Percentiles rank a stretch among this genome's conserved stretches.
Evolutionary conservation across 148 eudicot genomes (phyloP).

Genomic region (Drosera capensis): DNA sequence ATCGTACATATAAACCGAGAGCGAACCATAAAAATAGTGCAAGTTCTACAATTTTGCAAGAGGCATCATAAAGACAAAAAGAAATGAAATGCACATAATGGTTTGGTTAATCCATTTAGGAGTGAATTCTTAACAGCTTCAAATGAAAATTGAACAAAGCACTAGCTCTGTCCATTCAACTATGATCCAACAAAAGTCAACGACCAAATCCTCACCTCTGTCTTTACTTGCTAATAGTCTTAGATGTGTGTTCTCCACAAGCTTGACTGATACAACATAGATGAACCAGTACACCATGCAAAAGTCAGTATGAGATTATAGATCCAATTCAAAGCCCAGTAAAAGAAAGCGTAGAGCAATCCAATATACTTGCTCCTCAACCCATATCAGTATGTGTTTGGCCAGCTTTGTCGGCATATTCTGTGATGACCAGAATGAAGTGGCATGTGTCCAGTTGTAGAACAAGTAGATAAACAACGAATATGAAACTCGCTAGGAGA

Average conservation of each 20-base stretch:
- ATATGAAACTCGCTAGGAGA: not conserved
- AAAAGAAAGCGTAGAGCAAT: conserved; percentile 73
- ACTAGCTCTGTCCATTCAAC: too few relatives aligned
- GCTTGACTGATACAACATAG: conserved; percentile 66
- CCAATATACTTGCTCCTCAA: conserved; percentile 97
- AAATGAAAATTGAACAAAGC: too few relatives aligned
- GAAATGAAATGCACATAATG: too few relatives aligned
- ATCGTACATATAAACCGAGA: too few relatives aligned
- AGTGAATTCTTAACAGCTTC: too few relatives aligned
- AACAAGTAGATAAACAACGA: too few relatives aligned
- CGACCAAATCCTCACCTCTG: conserved; percentile 32
- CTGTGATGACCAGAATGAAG: too few relatives aligned
- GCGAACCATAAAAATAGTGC: too few relatives aligned
- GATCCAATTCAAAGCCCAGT: conserved; percentile 84
- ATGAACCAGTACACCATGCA: conserved; percentile 99
- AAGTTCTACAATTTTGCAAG: too few relatives aligned
- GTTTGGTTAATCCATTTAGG: too few relatives aligned
- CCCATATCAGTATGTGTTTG: conserved; percentile 72
- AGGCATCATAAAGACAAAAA: too few relatives aligned
- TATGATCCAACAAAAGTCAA: not conserved
- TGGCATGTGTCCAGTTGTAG: too few relatives aligned
- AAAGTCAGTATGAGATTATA: conserved; percentile 69
- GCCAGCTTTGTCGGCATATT: conserved; percentile 34
- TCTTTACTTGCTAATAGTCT: conserved; percentile 45
- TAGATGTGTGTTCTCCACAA: conserved; percentile 83